Conservation (phyloP, 805 yeast species). For the Candida qinlingensis region DNA sequence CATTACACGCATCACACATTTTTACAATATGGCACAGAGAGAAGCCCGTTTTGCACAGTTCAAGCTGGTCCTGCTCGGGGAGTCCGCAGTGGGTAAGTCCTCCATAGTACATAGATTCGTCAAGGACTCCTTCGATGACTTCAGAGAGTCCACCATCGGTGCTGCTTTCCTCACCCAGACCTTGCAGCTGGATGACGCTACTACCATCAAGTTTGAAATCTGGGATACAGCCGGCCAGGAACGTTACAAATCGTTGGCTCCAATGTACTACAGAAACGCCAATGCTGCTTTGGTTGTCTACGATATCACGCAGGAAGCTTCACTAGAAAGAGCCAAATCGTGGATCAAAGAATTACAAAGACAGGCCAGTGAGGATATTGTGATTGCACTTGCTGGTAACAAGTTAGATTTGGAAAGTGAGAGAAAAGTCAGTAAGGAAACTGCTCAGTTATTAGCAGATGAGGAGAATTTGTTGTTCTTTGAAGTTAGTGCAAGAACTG, state of each 20-base stretch:
- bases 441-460: conserved; percentile 50
- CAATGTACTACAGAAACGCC: conserved; percentile 78
- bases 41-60: conserved; percentile 42
- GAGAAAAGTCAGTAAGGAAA: conserved; percentile 38
- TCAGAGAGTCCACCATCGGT: conserved; percentile 92
- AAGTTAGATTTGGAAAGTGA: conserved; percentile 54
- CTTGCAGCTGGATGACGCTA: conserved; percentile 39
- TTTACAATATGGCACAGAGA: conserved; percentile 5
- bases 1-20: neutral
- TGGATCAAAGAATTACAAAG: conserved; percentile 75
- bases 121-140: conserved; percentile 65
- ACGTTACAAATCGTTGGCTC: conserved; percentile 75
- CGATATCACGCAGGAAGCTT: conserved; percentile 63
- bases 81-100: conserved; percentile 81
- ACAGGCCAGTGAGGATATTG: conserved; percentile 58
- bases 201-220: conserved; percentile 43
- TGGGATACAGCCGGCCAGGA: conserved; percentile 97
- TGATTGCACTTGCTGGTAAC: conserved; percentile 73
- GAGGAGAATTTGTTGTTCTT: conserved; percentile 45
- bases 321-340: conserved; percentile 62
- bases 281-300: conserved; percentile 77
- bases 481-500: conserved; percentile 58
- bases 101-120: conserved; percentile 82
- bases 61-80: conserved; percentile 53
- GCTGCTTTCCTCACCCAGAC: conserved; percentile 94